Evolutionary conservation across 1,284 basidiomycete genomes (phyloP), one percentile per base, ranked within the genome.

Genomic region (Somion occarium): DNA sequence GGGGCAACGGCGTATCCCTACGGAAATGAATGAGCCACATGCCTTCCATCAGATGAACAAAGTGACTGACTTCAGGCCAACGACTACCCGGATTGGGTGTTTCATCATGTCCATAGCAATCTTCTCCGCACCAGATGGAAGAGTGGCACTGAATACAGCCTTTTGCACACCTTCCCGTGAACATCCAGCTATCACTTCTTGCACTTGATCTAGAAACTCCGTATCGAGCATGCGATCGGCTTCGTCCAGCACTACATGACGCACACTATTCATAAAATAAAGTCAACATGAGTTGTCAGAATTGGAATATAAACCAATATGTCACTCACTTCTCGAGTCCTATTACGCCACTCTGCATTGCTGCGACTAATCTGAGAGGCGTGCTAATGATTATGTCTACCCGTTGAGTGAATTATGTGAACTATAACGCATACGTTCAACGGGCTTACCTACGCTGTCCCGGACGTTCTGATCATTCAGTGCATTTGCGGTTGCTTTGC

Each of bases 111-210:
- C 79, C 77, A 93, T 85, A 0, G 93, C 92, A 37, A 95, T 73
- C 64, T 88, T 88, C 68, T 99, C 96, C 0, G 84, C 88, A 9
- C 85, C 83, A 3, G 92, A 85, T 12, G 95, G 96, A 47, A 99
- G 81, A 0, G 96, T 99, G 0, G 96, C 96, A 55, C 91, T 95
- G 68, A 98, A 92, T 27, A 98, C 84, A 1, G 91, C 89, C 63
- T 95, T 98, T 64, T 93, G 92, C 0, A 93, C 61, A 1, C 74
- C 62, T 0, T 82, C 69, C 64, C 88, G 76, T 0, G 83, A 83
- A 64, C 93, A 97, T n/a, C 89, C 82, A 2, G 82, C 80, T 9
- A 97, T 71, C 52, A 99, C 86, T 61, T 95, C 92, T 71, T 95
- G 82, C 1, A 94, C 83, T 73, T 99, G 96, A 15, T 81, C 72